These are phyloP conservation scores for Turritis glabra DNA, from an alignment of 345 rosid species.

Conservation along the genomic window DNA sequence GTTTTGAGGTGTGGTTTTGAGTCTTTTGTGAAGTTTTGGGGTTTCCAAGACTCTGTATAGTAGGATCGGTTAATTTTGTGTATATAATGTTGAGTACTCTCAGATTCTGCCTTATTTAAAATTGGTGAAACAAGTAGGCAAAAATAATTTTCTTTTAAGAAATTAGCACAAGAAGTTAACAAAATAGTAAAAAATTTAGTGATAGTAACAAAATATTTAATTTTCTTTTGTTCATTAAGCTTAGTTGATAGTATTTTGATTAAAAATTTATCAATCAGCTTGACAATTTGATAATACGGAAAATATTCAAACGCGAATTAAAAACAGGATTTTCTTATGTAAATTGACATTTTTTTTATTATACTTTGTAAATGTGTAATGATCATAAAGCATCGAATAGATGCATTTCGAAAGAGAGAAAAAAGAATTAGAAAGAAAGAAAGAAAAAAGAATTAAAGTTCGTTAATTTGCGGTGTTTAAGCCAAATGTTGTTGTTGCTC, in stretches of 20 bases:
- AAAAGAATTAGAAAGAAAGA: not conserved
- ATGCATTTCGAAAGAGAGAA: slow-evolving; percentile 12
- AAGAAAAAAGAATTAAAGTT: not conserved
- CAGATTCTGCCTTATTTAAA: not conserved
- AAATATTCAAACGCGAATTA: not conserved
- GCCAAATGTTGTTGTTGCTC: slow-evolving; percentile 41
- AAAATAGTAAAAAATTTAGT: not conserved
- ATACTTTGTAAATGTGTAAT: not conserved
- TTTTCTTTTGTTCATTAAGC: too few species aligned
- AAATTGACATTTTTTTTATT: not conserved
- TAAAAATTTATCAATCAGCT: not conserved
- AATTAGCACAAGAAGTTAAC: not conserved
- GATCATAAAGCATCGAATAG: slow-evolving; percentile 23
- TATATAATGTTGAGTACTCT: not conserved
- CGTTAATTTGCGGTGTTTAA: slow-evolving; percentile 9
- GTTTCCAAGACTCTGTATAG: not conserved
- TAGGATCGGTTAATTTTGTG: slow-evolving; percentile 5
- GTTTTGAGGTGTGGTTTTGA: not conserved
- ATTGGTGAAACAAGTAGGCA: not conserved
- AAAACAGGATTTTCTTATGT: not conserved
- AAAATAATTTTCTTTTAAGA: not conserved
- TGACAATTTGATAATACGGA: not conserved
- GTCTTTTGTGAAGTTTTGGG: not conserved
- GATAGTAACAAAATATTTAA: too few species aligned
- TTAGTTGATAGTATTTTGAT: not conserved